A percentile compares a stretch with the other conserved stretches of the same genome.
These are phyloP conservation scores for Myxozyma melibiosi DNA, from an alignment of 805 yeast species.

Conservation along the genomic window DNA sequence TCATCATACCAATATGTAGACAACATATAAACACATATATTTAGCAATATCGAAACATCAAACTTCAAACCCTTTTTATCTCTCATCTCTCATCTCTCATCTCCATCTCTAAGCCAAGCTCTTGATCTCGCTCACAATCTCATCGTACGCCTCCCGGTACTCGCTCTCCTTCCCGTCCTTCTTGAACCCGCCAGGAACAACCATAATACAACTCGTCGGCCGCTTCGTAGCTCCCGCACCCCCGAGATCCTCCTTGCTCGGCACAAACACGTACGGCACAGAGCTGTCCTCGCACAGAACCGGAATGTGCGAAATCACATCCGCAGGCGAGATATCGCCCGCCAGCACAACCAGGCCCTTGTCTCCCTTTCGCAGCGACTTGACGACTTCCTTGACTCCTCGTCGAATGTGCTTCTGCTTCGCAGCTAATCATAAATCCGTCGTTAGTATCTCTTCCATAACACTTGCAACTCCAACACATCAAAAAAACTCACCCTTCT, in stretches of 20 bases:
- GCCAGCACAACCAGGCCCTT: slow-evolving; percentile 96
- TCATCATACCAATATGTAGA: too few species aligned
- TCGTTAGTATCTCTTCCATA: neutral
- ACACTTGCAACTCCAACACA: neutral
- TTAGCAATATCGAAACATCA: neutral
- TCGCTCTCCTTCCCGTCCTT: slow-evolving; percentile 74
- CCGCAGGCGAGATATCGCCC: slow-evolving; percentile 97
- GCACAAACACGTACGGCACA: slow-evolving; percentile 91
- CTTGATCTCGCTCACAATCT: slow-evolving; percentile 85
- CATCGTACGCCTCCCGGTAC: slow-evolving; percentile 90
- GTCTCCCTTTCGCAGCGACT: slow-evolving; percentile 96
- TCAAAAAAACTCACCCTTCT: slow-evolving; percentile 52
- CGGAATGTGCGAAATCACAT: slow-evolving; percentile 95
- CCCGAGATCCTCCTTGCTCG: slow-evolving; percentile 97
- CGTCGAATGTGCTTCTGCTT: slow-evolving; percentile 97
- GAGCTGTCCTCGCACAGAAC: slow-evolving; percentile 92
- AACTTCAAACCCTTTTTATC: neutral
- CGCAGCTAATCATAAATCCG: slow-evolving; percentile 63
- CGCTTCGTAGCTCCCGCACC: slow-evolving; percentile 99
- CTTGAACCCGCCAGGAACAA: slow-evolving; percentile 93
- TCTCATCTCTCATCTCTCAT: neutral
- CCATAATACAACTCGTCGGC: slow-evolving; percentile 97
- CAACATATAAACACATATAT: too few species aligned
- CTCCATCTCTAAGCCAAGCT: slow-evolving; percentile 3
- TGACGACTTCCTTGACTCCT: slow-evolving; percentile 98